A percentile compares a stretch with the other conserved stretches of the same genome.
These are phyloP conservation scores for Backusella sp. DNA, from an alignment of 192 early-diverging fungal species.

Conservation along the genomic window DNA sequence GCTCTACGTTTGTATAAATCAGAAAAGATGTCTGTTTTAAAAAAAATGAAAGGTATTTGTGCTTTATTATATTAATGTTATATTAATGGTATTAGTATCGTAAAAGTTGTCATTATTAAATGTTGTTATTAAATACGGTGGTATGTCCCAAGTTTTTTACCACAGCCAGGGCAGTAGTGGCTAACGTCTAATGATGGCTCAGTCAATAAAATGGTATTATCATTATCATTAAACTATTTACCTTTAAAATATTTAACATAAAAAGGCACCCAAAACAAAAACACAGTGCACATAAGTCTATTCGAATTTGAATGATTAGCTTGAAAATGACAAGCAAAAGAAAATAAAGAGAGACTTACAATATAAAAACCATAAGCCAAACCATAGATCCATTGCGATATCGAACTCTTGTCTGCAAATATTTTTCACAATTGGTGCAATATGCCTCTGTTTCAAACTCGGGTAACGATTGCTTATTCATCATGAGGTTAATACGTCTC, in stretches of 20 bases:
- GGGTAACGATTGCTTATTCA: constrained; percentile 1
- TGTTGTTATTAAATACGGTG: not conserved
- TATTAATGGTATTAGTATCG: not conserved
- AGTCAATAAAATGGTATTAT: not conserved
- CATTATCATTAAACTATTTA: not conserved
- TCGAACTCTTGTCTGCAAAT: constrained; percentile 2
- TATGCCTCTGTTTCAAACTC: constrained; percentile 12
- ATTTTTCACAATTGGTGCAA: constrained; percentile 13
- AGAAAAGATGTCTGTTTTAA: too few species aligned
- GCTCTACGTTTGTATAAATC: not conserved
- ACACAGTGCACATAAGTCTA: constrained; percentile 17
- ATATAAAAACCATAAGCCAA: constrained; percentile 12
- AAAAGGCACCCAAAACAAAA: constrained; percentile 21
- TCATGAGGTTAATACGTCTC: not conserved
- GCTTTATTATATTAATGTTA: not conserved
- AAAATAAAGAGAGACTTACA: not conserved
- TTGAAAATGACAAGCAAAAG: not conserved
- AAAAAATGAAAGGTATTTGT: not conserved
- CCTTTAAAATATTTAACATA: constrained; percentile 26
- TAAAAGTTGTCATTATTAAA: not conserved
- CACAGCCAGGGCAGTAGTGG: constrained; percentile 16
- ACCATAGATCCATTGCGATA: constrained; percentile 12
- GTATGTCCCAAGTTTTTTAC: constrained; percentile 1
- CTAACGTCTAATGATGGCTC: not conserved
- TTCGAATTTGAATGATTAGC: not conserved